Conservation (phyloP, 306 rosid species). For the Hippophae tibetana region DNA sequence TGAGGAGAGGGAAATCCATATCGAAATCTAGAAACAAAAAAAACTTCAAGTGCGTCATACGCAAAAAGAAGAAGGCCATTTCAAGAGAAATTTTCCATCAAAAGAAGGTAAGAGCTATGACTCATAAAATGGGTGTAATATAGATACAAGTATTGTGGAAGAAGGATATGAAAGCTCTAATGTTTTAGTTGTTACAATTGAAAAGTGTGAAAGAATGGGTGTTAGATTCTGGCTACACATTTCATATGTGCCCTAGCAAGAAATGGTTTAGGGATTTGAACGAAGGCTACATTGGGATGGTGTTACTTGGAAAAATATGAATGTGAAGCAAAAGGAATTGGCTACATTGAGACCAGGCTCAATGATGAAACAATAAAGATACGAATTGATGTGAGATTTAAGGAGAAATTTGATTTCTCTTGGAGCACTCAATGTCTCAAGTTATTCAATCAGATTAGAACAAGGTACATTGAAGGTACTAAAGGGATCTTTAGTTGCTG, state of each 20-base stretch:
- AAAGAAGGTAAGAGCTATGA: too few relatives aligned
- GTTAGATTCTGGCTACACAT: too few relatives aligned
- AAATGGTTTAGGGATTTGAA: not conserved
- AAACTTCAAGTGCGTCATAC: too few relatives aligned
- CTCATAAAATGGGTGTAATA: too few relatives aligned
- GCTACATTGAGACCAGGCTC: not conserved
- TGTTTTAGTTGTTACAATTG: too few relatives aligned
- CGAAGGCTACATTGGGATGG: not conserved
- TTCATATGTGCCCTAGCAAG: not conserved
- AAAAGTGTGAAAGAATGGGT: too few relatives aligned
- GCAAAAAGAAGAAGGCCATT: too few relatives aligned
- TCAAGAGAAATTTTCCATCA: too few relatives aligned
- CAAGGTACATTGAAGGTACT: not conserved
- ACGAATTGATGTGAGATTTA: not conserved
- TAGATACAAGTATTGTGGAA: too few relatives aligned
- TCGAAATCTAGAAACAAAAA: not conserved
- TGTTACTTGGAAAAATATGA: too few relatives aligned
- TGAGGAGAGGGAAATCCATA: too few relatives aligned
- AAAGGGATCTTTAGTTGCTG: not conserved
- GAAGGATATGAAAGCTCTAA: too few relatives aligned
- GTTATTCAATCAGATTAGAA: not conserved
- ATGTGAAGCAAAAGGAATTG: not conserved
- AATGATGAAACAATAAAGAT: not conserved
- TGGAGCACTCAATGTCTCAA: not conserved
- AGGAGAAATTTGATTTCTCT: not conserved